phyloP scores from a whole-genome alignment of 2,329 filamentous ascomycete genomes.

The Fusarium gaditjirri region DNA sequence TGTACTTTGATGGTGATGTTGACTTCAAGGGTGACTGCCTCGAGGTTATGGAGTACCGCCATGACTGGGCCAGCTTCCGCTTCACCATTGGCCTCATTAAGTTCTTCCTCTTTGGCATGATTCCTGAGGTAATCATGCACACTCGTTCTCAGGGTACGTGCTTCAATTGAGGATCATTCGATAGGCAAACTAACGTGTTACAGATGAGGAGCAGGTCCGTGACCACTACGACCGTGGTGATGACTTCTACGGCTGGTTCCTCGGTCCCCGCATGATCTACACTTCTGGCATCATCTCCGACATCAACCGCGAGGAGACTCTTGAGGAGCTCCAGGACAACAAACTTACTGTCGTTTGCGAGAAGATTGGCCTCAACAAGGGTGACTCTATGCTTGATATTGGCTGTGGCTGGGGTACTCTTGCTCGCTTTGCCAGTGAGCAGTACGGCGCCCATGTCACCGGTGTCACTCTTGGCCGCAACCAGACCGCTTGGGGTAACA shows the following conservation, averaged over 20 bases:
- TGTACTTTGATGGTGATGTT: constrained; percentile 95
- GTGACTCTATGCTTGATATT: constrained; percentile 89
- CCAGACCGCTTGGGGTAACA: constrained; percentile 97
- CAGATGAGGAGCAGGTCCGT: constrained; percentile 92
- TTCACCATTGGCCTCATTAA: constrained; percentile 89
- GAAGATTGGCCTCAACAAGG: constrained; percentile 86
- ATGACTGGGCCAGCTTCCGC: constrained; percentile 96
- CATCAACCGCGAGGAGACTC: constrained; percentile 84
- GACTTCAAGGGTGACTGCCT: constrained; percentile 95
- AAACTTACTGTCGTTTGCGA: constrained; percentile 95
- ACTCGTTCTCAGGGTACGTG: constrained; percentile 78
- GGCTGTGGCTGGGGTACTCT: constrained; percentile 99
- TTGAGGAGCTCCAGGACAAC: constrained; percentile 98
- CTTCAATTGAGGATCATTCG: not conserved
- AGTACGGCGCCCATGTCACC: constrained; percentile 87
- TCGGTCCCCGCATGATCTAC: constrained; percentile 98
- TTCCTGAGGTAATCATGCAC: constrained; percentile 92
- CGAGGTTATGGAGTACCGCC: constrained; percentile 90
- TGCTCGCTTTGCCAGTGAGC: constrained; percentile 88
- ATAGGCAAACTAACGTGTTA: constrained; percentile 16
- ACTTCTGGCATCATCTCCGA: constrained; percentile 95
- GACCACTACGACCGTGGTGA: constrained; percentile 98
- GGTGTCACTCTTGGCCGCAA: constrained; percentile 96
- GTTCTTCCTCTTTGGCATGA: constrained; percentile 87
- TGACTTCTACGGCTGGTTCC: constrained; percentile 98